Evolutionary conservation across 495 filamentous ascomycete genomes (phyloP).

Genomic region (Aspergillus incahuasiensis): DNA sequence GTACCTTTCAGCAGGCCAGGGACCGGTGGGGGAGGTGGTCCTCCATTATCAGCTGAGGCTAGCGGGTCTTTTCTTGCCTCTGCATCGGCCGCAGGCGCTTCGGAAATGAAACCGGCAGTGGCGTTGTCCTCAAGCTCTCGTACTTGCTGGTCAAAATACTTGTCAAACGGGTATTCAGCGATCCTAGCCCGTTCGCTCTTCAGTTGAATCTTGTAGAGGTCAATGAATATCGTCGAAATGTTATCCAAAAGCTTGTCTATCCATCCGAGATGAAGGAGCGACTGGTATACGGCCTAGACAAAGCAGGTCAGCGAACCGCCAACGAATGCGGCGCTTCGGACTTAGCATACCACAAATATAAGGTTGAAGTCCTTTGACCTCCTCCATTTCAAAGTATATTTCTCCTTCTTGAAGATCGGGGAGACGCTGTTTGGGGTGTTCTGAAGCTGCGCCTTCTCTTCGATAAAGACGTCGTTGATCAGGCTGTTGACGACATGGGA

Average conservation of each 20-base stretch:
- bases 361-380: conserved; percentile 84
- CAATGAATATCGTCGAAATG: conserved; percentile 81
- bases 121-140: conserved; percentile 68
- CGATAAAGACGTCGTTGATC: conserved; percentile 94
- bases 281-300: conserved; percentile 88
- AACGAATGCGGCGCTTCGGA: not conserved
- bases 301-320: conserved; percentile 16
- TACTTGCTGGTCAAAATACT: conserved; percentile 91
- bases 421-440: conserved; percentile 27
- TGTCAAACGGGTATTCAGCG: conserved; percentile 74
- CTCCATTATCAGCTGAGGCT: conserved; percentile 46
- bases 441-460: conserved; percentile 71
- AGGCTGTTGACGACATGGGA: conserved; percentile 86
- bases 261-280: conserved; percentile 90
- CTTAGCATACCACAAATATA: conserved; percentile 81
- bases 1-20: conserved; percentile 52
- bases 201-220: conserved; percentile 82
- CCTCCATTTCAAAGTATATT: conserved; percentile 94
- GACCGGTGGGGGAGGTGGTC: conserved; percentile 50
- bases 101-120: conserved; percentile 36
- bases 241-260: conserved; percentile 96
- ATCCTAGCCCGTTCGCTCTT: conserved; percentile 73
- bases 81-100: conserved; percentile 24
- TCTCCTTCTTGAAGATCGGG: conserved; percentile 80
- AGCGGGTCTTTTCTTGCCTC: conserved; percentile 41